Conservation (phyloP, 495 filamentous ascomycete species). For the Emericellopsis terricola region DNA sequence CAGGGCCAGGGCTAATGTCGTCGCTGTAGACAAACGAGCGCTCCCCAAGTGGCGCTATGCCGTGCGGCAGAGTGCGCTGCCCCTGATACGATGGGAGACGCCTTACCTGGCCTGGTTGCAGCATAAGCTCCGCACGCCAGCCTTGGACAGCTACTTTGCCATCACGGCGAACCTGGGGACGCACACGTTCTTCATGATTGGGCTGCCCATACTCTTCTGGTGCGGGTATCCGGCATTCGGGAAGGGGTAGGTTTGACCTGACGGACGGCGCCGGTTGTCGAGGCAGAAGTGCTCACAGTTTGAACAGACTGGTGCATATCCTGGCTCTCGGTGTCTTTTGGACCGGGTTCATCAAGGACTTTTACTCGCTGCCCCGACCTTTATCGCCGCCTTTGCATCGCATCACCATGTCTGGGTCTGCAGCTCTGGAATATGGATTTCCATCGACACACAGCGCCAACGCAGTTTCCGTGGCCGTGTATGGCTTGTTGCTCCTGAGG, state of each 20-base stretch:
- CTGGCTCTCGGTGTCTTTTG: conserved; percentile 82
- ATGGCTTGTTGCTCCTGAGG: conserved; percentile 50
- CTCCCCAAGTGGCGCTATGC: conserved; percentile 82
- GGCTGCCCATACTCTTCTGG: conserved; percentile 89
- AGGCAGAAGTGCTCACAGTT: neutral
- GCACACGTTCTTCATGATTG: conserved; percentile 96
- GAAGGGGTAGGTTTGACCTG: conserved; percentile 43
- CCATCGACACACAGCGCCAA: conserved; percentile 95
- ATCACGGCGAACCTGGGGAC: conserved; percentile 94
- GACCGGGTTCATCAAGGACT: conserved; percentile 84
- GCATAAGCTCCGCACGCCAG: conserved; percentile 53
- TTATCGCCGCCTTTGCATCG: conserved; percentile 83
- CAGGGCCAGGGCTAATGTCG: neutral
- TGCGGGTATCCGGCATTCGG: conserved; percentile 68
- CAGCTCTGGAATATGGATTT: conserved; percentile 90
- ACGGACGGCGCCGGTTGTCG: neutral
- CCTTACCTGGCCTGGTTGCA: conserved; percentile 81
- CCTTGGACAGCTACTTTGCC: conserved; percentile 88
- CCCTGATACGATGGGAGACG: conserved; percentile 85
- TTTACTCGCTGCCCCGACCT: conserved; percentile 86
- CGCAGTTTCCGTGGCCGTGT: conserved; percentile 84
- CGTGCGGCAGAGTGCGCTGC: conserved; percentile 63
- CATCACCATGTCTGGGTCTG: conserved; percentile 92
- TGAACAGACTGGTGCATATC: conserved; percentile 61
- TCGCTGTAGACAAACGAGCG: conserved; percentile 52